Conservation (phyloP, 2,329 filamentous ascomycete species). For the Neofusicoccum sp. region DNA sequence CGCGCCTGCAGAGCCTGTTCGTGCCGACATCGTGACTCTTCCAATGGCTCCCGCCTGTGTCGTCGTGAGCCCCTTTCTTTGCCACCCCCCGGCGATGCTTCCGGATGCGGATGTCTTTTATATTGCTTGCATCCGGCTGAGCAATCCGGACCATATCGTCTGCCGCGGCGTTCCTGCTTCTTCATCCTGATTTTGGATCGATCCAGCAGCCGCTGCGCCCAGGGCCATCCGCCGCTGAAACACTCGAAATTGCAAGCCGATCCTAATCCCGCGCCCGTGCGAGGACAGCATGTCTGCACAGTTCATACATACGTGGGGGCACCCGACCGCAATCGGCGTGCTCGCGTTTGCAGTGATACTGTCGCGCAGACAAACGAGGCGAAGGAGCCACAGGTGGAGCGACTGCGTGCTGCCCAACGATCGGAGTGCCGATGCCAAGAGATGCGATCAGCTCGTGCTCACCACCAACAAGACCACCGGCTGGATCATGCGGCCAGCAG, state of each 20-base stretch:
- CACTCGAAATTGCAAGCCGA: slow-evolving; percentile 8
- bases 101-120: slow-evolving; percentile 9
- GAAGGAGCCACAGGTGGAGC: not conserved
- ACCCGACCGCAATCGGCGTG: not conserved
- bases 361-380: not conserved
- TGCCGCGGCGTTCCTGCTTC: not conserved
- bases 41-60: not conserved
- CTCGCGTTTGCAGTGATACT: not conserved
- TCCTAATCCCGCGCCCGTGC: slow-evolving; percentile 6
- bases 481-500: not conserved
- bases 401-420: slow-evolving; percentile 12
- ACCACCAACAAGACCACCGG: not conserved
- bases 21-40: not conserved
- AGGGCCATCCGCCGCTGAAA: not conserved
- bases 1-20: not conserved
- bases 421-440: not conserved
- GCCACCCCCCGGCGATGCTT: slow-evolving; percentile 2
- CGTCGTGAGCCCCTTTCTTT: slow-evolving; percentile 5
- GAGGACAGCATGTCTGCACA: not conserved
- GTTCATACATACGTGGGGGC: not conserved
- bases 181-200: not conserved
- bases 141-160: not conserved
- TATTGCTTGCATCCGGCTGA: slow-evolving; percentile 3
- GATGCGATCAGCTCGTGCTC: not conserved
- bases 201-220: not conserved